Conservation (phyloP, 2,329 filamentous ascomycete genomes). For the Lojkania enalia region DNA sequence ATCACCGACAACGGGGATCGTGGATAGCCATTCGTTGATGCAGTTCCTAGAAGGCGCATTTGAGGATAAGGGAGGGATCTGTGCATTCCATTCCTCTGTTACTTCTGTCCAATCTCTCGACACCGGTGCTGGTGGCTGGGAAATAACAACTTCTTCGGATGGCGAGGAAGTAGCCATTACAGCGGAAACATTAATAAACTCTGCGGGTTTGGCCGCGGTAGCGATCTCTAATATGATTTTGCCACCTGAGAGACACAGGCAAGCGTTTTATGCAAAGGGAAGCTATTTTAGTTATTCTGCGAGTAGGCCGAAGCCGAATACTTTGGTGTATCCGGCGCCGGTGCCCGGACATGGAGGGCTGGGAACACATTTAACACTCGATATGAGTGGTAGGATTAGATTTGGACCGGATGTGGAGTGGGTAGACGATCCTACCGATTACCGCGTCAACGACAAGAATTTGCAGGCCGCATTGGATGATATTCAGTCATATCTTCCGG, state of each 20-base stretch:
- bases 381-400: constrained; percentile 78
- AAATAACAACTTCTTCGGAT: constrained; percentile 54
- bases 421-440: constrained; percentile 71
- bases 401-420: constrained; percentile 97
- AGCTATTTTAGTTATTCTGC: constrained; percentile 87
- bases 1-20: constrained; percentile 82
- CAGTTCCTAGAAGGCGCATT: constrained; percentile 74
- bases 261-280: constrained; percentile 85
- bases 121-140: constrained; percentile 67
- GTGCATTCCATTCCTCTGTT: constrained; percentile 71
- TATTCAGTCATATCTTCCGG: constrained; percentile 79
- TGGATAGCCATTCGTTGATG: constrained; percentile 88
- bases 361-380: constrained; percentile 91
- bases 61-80: constrained; percentile 73
- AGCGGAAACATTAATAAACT: constrained; percentile 78
- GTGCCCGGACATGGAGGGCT: constrained; percentile 80
- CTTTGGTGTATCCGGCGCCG: constrained; percentile 86
- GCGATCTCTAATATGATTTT: constrained; percentile 81
- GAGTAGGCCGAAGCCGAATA: constrained; percentile 65
- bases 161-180: constrained; percentile 63
- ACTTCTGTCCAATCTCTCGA: constrained; percentile 59
- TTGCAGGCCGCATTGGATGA: constrained; percentile 70
- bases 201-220: constrained; percentile 79
- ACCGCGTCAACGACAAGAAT: constrained; percentile 67
- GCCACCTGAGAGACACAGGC: constrained; percentile 57